A percentile compares a stretch with the other conserved stretches of the same genome.
Conservation (phyloP, 257 asterid genomes). For the Nicotiana sylvestris region DNA sequence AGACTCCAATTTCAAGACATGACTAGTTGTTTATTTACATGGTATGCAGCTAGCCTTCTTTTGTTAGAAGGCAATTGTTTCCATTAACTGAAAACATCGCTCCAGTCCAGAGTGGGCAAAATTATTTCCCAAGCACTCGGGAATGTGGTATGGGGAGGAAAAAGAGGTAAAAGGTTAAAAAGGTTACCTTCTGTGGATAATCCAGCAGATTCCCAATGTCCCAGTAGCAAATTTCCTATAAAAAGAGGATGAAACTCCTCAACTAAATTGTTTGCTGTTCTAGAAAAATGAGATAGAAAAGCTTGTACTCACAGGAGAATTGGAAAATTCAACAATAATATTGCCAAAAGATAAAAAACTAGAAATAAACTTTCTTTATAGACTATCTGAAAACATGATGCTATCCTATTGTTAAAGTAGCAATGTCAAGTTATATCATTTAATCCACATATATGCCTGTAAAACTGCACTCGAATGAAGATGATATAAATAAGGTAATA, state of each 20-base stretch:
- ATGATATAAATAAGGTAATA: background rate
- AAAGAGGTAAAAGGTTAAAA: slow-evolving; percentile 4
- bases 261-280: background rate
- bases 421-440: background rate
- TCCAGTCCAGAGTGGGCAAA: background rate
- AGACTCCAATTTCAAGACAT: background rate
- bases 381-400: background rate
- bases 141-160: background rate
- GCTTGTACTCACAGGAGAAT: background rate
- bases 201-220: slow-evolving; percentile 69
- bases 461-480: background rate
- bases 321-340: background rate
- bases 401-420: background rate
- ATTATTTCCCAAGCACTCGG: background rate
- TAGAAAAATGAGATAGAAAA: background rate
- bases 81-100: background rate
- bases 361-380: background rate
- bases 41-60: background rate
- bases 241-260: slow-evolving; percentile 14
- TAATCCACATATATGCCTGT: background rate
- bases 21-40: background rate
- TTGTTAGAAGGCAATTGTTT: background rate
- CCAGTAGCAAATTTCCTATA: slow-evolving; percentile 77
- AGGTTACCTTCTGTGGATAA: slow-evolving; percentile 63
- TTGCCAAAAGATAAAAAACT: background rate